phyloP scores from a whole-genome alignment of 495 filamentous ascomycete species.

The Neurospora hispaniola region DNA sequence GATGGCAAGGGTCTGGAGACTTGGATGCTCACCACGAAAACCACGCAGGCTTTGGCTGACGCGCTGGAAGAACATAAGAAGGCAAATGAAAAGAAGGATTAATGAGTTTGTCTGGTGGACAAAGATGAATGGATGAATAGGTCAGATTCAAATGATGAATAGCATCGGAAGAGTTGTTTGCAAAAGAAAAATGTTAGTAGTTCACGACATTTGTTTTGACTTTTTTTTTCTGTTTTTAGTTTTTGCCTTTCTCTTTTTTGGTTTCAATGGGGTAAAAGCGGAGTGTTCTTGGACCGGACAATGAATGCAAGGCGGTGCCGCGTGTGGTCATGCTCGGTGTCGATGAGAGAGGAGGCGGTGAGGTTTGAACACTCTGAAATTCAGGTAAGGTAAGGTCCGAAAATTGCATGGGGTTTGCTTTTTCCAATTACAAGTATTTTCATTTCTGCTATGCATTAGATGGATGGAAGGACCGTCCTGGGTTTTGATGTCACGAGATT shows the following conservation, averaged over 20 bases:
- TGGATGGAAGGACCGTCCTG: neutral
- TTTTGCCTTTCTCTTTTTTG: neutral
- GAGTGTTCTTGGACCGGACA: neutral
- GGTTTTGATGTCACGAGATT: neutral
- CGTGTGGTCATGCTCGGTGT: neutral
- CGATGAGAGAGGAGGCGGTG: neutral
- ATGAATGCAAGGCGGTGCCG: neutral
- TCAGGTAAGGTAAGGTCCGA: neutral
- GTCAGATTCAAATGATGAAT: neutral
- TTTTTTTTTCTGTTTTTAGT: too few relatives aligned
- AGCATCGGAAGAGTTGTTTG: neutral
- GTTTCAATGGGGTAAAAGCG: neutral
- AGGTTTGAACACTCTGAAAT: neutral
- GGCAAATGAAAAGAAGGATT: constrained; percentile 29
- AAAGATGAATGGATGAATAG: neutral
- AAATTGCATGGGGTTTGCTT: neutral
- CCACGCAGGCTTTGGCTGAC: constrained; percentile 32
- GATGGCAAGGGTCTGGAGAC: constrained; percentile 42
- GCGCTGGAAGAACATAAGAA: constrained; percentile 38
- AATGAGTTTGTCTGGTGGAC: neutral
- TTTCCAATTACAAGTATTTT: neutral
- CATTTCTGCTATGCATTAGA: neutral
- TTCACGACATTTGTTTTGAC: neutral
- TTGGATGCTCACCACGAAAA: constrained; percentile 57
- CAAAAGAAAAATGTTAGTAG: neutral